These are phyloP conservation scores for Byssoonygena ceratinophila DNA, from an alignment of 2,329 filamentous ascomycete species.

Conservation along the genomic window DNA sequence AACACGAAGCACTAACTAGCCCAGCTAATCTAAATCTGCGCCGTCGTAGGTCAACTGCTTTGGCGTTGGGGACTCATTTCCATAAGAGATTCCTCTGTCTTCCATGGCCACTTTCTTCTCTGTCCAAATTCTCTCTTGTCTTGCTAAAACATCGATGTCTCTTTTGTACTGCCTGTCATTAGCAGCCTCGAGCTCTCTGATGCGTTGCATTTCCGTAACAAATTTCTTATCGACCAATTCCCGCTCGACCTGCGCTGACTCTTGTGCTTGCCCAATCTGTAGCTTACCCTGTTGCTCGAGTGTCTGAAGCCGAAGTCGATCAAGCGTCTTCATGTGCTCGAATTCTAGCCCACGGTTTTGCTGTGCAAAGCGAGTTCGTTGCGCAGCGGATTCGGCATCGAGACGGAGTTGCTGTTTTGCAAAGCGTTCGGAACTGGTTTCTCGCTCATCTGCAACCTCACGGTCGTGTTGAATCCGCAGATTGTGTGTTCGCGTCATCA, in stretches of 20 bases:
- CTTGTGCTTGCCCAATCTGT: constrained; percentile 13
- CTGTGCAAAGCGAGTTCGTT: constrained; percentile 10
- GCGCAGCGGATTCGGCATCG: constrained; percentile 13
- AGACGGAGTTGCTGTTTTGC: constrained; percentile 14
- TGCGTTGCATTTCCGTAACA: constrained; percentile 10
- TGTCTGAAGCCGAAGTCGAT: constrained; percentile 15
- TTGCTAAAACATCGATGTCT: constrained; percentile 14
- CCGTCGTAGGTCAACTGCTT: constrained; percentile 8
- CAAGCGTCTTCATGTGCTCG: constrained; percentile 12
- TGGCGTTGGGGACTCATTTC: background rate
- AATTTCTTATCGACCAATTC: constrained; percentile 14
- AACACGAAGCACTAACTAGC: no score
- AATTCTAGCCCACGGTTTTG: constrained; percentile 13
- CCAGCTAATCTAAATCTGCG: constrained; percentile 5
- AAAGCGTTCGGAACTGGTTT: constrained; percentile 8
- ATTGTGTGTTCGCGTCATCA: constrained; percentile 14
- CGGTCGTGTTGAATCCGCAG: constrained; percentile 16
- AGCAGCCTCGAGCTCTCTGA: constrained; percentile 15
- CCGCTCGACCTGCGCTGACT: constrained; percentile 11
- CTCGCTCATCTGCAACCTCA: constrained; percentile 14
- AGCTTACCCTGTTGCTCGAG: constrained; percentile 11
- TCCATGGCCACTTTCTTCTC: constrained; percentile 12
- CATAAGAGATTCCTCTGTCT: background rate
- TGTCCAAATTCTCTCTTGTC: constrained; percentile 14
- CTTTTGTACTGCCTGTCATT: constrained; percentile 16